Conservation (phyloP, 208 protist species). For the Leptomonas seymouri region DNA sequence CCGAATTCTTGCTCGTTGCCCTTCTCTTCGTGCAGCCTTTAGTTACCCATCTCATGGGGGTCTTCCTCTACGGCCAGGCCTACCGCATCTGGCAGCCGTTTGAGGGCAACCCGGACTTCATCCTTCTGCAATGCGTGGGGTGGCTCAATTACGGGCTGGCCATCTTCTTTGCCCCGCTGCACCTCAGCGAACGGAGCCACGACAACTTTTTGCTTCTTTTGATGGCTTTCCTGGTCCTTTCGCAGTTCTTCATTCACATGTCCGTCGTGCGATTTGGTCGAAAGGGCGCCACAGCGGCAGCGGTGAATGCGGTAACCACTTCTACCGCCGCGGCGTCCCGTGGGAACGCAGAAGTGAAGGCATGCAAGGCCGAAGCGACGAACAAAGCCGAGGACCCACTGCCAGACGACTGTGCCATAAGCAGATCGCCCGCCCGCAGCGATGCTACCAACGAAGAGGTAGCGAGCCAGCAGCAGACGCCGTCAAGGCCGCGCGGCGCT, state of each 20-base stretch:
- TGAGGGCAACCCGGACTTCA: conserved; percentile 57
- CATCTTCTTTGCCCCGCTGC: conserved; percentile 68
- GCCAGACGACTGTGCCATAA: background rate
- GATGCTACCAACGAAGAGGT: conserved; percentile 3
- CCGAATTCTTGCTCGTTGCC: conserved; percentile 29
- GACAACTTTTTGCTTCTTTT: conserved; percentile 52
- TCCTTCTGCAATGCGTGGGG: conserved; percentile 53
- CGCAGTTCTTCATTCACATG: conserved; percentile 73
- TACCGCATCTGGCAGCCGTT: conserved; percentile 76
- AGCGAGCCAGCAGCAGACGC: conserved; percentile 4
- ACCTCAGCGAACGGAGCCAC: conserved; percentile 44
- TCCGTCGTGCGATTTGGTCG: conserved; percentile 64
- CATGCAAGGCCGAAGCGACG: background rate
- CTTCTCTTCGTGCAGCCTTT: conserved; percentile 67
- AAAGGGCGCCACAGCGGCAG: background rate
- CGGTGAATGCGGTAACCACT: background rate
- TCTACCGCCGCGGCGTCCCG: background rate
- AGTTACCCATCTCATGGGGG: conserved; percentile 67
- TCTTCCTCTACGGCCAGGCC: conserved; percentile 52
- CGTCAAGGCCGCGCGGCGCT: background rate
- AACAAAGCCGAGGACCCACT: background rate
- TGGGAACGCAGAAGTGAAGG: background rate
- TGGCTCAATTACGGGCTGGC: conserved; percentile 64
- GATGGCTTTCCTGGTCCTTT: conserved; percentile 41
- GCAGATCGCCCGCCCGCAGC: conserved; percentile 3